Conservation (phyloP, 1,139 yeast species). For the Suhomyces yuchorum region DNA sequence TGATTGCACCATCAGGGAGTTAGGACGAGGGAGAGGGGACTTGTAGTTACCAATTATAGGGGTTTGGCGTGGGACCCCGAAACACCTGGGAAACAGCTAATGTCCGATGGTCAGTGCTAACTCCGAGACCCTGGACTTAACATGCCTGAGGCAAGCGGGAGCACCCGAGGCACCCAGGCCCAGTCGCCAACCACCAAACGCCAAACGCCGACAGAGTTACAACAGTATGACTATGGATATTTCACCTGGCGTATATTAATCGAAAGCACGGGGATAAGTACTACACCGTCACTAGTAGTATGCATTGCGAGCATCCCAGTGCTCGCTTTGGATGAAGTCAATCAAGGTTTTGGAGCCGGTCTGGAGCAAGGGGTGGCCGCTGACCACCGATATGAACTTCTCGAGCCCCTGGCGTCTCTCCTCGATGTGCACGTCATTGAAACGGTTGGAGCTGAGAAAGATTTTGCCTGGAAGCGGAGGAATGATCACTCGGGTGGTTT, state of each 20-base stretch:
- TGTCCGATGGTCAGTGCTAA: neutral
- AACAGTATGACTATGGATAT: neutral
- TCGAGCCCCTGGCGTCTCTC: constrained; percentile 83
- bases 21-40: neutral
- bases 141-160: too few species aligned
- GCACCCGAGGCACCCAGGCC: too few species aligned
- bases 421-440: constrained; percentile 82
- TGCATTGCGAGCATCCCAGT: constrained; percentile 59
- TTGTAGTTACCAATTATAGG: neutral
- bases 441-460: constrained; percentile 66
- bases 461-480: constrained; percentile 89
- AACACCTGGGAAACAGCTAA: neutral
- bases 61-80: neutral
- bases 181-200: too few species aligned
- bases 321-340: constrained; percentile 85
- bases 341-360: constrained; percentile 83
- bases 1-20: neutral
- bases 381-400: constrained; percentile 74
- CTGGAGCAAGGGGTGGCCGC: constrained; percentile 92
- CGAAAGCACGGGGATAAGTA: neutral
- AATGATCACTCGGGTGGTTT: constrained; percentile 73
- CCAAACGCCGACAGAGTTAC: neutral
- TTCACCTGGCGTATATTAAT: neutral
- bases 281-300: constrained; percentile 19
- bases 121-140: neutral